phyloP scores from a whole-genome alignment of 306 rosid genomes.

The Citrullus colocynthis region DNA sequence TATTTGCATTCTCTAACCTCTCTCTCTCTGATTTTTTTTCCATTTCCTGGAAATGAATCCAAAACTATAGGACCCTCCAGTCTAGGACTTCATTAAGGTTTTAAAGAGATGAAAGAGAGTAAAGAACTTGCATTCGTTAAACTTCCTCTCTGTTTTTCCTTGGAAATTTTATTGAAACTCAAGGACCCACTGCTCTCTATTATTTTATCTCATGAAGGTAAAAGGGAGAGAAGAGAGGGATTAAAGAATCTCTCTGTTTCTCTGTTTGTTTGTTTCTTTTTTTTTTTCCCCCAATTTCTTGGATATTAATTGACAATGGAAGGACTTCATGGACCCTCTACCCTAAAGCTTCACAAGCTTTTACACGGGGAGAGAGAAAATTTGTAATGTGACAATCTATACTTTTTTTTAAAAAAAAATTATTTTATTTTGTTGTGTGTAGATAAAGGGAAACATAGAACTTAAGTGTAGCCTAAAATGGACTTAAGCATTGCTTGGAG shows the following conservation, averaged over 20 bases:
- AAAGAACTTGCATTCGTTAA: background rate
- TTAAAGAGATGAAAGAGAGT: background rate
- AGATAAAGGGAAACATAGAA: too few species aligned
- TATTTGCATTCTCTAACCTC: background rate
- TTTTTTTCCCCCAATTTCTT: background rate
- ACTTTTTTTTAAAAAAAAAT: too few species aligned
- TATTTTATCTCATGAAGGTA: background rate
- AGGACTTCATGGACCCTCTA: background rate
- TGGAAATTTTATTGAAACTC: background rate
- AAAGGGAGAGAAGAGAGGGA: background rate
- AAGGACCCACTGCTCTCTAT: background rate
- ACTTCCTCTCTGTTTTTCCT: background rate
- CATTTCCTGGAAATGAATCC: background rate
- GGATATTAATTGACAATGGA: background rate
- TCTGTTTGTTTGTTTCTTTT: background rate
- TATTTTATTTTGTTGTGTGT: too few species aligned
- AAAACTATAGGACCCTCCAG: background rate
- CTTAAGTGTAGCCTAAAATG: too few species aligned
- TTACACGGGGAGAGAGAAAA: background rate
- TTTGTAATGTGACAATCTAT: too few species aligned
- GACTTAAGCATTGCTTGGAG: too few species aligned
- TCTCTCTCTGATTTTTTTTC: background rate
- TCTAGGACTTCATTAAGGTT: background rate
- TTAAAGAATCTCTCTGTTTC: background rate
- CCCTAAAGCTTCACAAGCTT: background rate